Base-by-base conservation (phyloP, 2,329 filamentous ascomycete species). In the Sporothrix humicola region DNA sequence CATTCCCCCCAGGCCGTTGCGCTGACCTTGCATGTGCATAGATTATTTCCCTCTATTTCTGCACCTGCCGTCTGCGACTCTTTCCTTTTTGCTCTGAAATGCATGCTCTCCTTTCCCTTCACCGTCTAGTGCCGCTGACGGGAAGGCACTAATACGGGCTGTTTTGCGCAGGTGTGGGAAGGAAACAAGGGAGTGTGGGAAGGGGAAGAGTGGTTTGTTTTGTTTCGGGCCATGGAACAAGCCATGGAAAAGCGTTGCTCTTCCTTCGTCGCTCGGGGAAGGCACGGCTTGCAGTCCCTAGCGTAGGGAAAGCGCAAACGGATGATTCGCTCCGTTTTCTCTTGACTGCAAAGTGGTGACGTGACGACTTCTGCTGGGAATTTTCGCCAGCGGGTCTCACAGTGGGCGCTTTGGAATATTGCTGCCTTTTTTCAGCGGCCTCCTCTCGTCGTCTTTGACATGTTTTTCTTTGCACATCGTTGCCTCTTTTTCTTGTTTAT, bases 181-280 rank as follows among this genome's bases (percentile, higher is more conserved):
- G 17, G 37, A 46, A 10, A 17, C 9, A 56, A 8, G 50, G 50
- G 15, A 54, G 7, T 37, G 52, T 56, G 58, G 58, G 20, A 31
- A 44, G 59, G 9, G 26, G 7, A 17, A 61, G 6, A 13, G 20
- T 66, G 42, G 42, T 68, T 68, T 52, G 65, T 52, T 52, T 68
- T 68, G 44, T 68, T 68, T 52, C 26, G 65, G 52, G 61, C 61
- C 42, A 23, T 46, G 59, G 59, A 37, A 37, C 31, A 37, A 46
- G 9, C 31, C 37, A 20, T 48, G 61, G 42, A 42, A 58, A 58
- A 48, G 61, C 42, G 42, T 66, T 42, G 42, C 42, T 48, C 61
- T 48, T 48, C 65, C 48, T 54, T 58, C 50, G 52, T 58, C 52
- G 68, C 68, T 70, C 68, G 68, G 68, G 66, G 68, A 70, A 70